Evolutionary conservation across 805 yeast genomes (phyloP).

Genomic region (Kuraishia cidri): DNA sequence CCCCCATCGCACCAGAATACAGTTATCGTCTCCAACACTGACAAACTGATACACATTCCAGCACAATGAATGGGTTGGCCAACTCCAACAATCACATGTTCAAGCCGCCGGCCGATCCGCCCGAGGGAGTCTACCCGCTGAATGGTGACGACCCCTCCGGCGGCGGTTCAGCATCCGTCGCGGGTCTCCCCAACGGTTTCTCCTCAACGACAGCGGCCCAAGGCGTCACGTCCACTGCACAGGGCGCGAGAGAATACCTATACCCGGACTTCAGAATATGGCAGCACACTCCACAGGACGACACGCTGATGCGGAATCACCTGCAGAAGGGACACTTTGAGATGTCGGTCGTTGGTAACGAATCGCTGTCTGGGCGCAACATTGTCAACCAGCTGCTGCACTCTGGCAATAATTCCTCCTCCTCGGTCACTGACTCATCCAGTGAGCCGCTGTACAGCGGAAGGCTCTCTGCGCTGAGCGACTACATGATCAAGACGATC

Average conservation of each 20-base stretch:
- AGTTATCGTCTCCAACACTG: not conserved
- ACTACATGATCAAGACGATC: constrained; percentile 39
- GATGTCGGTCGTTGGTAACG: constrained; percentile 53
- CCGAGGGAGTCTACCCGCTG: constrained; percentile 5
- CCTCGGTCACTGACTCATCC: constrained; percentile 1
- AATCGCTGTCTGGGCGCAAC: constrained; percentile 61
- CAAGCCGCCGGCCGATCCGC: constrained; percentile 1
- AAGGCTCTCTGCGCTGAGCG: constrained; percentile 31
- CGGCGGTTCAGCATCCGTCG: too few species aligned
- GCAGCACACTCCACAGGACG: constrained; percentile 51
- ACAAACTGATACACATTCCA: not conserved
- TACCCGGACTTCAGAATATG: constrained; percentile 74
- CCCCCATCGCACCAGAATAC: too few species aligned
- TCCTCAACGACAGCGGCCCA: too few species aligned
- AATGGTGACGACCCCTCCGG: constrained; percentile 5
- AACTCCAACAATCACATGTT: constrained; percentile 1
- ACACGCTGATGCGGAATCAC: constrained; percentile 39
- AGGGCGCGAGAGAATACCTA: not conserved
- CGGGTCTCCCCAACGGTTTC: too few species aligned
- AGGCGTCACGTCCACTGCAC: not conserved
- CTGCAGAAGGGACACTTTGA: constrained; percentile 69
- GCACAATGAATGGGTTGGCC: not conserved
- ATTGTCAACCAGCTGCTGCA: constrained; percentile 29
- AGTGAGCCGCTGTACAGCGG: constrained; percentile 1
- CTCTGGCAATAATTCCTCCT: constrained; percentile 6